Evolutionary conservation across 352 stramenopile species (phyloP), one percentile per base, ranked within the genome.

Genomic region (Blastocystis hominis): DNA sequence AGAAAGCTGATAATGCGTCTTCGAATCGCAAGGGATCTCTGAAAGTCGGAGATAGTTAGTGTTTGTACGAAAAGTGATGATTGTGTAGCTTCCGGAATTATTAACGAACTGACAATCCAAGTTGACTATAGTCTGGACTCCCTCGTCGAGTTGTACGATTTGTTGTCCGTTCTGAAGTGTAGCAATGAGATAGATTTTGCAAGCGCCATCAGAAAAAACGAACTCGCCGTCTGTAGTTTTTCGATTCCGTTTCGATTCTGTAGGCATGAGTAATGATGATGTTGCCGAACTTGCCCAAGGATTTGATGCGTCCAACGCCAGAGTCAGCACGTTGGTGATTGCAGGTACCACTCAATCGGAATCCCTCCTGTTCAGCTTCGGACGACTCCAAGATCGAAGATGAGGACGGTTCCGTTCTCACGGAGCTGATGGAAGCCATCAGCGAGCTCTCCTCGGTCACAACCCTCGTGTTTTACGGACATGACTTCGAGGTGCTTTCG

Each of bases 381-480:
- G 72, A 68, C 4, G 72, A 53, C 0, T 40, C 6, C 2, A 2
- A 10, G 6, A 84, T 84, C n/a, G n/a, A 46, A 20, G 72, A 84
- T 46, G 30, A 68, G 38, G 50, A 40, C 44, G 72, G 54, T 13
- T 77, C 66, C 1, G 10, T 84, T 9, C 46, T 84, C 17, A 64
- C 6, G 10, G 72, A 84, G 44, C 44, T 84, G 1, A 24, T 69
- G 46, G 54, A n/a, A 10, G 36, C 20, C 15, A 30, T 84, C 0
- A 10, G 42, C 7, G 72, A 36, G 3, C 17, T 46, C 38, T 20
- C 20, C 9, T 42, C 72, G 15, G 47, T 84, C 50, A 6, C 38
- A 17, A 84, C 53, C 6, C 50, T 84, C 2, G 50, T 84, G 36
- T 69, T 84, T 46, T 59, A 44, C 20, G 72, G 72, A 13, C 72